Base-by-base conservation (phyloP, 208 protist species). In the Acanthamoeba culbertsoni region DNA sequence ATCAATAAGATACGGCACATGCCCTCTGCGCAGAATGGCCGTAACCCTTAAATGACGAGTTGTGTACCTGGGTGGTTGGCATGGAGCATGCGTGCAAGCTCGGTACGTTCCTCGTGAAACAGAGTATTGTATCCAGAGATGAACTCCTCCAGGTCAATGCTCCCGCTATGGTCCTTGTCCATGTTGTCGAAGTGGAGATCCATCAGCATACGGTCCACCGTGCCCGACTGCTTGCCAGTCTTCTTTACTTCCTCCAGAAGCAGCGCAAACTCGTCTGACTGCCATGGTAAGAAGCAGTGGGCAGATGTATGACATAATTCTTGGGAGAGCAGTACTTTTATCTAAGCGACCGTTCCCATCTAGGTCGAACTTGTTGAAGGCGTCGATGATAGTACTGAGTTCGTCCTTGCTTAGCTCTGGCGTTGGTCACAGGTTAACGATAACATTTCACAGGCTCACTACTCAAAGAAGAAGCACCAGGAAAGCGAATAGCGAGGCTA, bases 231-330 rank as follows among this genome's bases (percentile, higher is more conserved):
- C 33, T 75, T 75, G 65, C 31, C 26, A 6, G 65, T 75, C 18
- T 75, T 75, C 65, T 75, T 75, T 37, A 75, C 33, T 6, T 75
- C 65, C 65, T 75, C 65, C 33, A 75, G 37, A 5, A 75, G 33
- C 65, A 75, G n/a, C 65, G 65, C 65, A 40, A 75, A 75, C 33
- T 75, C 65, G 28, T 75, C 65, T 71, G 62, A n/a, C n/a, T n/a
- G n/a, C n/a, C n/a, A n/a, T n/a, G n/a, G n/a, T n/a, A n/a, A n/a
- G n/a, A n/a, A n/a, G n/a, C n/a, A n/a, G n/a, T n/a, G n/a, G n/a
- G n/a, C n/a, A n/a, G n/a, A n/a, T n/a, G n/a, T n/a, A n/a, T n/a
- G n/a, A n/a, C n/a, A n/a, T n/a, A n/a, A n/a, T n/a, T n/a, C n/a
- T n/a, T n/a, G n/a, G n/a, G n/a, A n/a, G n/a, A n/a, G n/a, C n/a